Conservation (phyloP, 2,329 filamentous ascomycete genomes). For the Botrytis cinerea region DNA sequence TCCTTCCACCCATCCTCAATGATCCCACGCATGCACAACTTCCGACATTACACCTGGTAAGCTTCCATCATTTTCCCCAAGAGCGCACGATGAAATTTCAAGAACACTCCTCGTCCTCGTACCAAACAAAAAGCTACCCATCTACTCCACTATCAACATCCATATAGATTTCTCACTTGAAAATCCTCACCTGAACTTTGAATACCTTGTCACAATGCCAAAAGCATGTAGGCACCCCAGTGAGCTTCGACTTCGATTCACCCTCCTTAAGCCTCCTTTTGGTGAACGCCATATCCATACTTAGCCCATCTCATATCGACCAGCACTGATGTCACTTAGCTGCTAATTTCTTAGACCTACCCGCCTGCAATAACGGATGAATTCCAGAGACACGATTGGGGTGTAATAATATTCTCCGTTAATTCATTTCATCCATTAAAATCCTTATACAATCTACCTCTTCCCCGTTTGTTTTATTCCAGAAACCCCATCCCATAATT, state of each 20-base stretch:
- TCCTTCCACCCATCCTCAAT: neutral
- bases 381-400: neutral
- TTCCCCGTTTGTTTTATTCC: neutral
- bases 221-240: neutral
- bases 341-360: neutral
- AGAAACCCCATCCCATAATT: neutral
- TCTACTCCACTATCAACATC: neutral
- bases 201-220: neutral
- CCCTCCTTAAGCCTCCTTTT: neutral
- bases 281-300: neutral
- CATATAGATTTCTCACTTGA: neutral
- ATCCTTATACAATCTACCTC: slow-evolving; percentile 16
- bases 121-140: neutral
- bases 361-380: neutral
- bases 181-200: neutral
- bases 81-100: neutral
- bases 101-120: neutral
- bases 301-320: neutral
- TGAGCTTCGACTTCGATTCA: neutral
- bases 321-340: neutral
- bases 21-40: neutral
- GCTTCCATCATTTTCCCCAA: neutral
- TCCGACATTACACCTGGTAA: neutral
- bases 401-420: neutral
- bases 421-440: slow-evolving; percentile 17